Base-by-base conservation (phyloP, 768 basidiomycete genomes). In the Gloeophyllum trabeum region DNA sequence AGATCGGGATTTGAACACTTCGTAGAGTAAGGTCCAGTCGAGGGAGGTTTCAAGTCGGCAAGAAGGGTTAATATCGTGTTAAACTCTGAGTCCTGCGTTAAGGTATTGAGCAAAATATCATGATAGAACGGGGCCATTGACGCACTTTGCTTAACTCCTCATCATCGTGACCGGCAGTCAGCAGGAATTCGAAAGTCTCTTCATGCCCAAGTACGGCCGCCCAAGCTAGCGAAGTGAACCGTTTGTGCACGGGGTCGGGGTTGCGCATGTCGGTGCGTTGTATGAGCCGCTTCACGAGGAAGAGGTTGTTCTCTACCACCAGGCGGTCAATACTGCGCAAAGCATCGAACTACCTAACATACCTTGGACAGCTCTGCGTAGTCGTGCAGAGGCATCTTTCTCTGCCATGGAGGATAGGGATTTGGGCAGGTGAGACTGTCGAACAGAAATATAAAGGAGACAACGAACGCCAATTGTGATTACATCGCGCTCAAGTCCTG, bases 61-160 rank as follows among this genome's bases (percentile, higher is more conserved):
- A 97, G 75, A 7, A 94, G 70, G 68, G 92, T 90, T 37, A 96
- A 78, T 36, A 96, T 83, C 1, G 92, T 96, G 56, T 92, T 92
- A 53, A 86, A 86, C 55, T 94, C 91, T 4, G 76, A 75, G 57
- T 97, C 93, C 93, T 96, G 52, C 20, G 4, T 25, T 30, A 42
- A 34, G 28, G 3, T 14, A 42, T 10, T 32, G 28, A 32, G 28
- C 10, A 32, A 10, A 10, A 32, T 32, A 32, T 10, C 10, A 16
- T 32, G 28, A 38, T 14, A 20, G 16, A 24, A 12, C 14, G 22
- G 42, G 3, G 26, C 3, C 24, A 21, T n/a, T 10, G 36, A 39
- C 81, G 52, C 55, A 92, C 93, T 71, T 77, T 78, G 62, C 84
- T 92, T 46, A 91, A 66, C 60, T 97, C 93, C 43, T 86, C 81